These are phyloP conservation scores for Boletus rubropictus DNA, from an alignment of 768 basidiomycete genomes.

Conservation along the genomic window DNA sequence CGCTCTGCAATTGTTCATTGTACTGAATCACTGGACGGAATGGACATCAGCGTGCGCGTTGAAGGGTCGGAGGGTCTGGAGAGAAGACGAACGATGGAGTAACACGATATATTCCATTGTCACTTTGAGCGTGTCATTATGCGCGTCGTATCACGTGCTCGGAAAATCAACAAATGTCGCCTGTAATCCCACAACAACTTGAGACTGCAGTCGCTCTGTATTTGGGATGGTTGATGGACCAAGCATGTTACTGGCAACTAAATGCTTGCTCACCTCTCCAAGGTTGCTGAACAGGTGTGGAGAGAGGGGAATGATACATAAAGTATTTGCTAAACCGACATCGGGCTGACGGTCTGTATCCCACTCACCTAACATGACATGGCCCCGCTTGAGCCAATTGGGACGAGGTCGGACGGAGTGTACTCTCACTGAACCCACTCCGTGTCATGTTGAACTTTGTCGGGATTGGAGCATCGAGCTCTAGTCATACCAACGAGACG, in stretches of 20 bases:
- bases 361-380: too few species aligned
- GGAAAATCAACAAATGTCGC: constrained; percentile 8
- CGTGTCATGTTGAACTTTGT: not conserved
- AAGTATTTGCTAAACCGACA: too few species aligned
- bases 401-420: too few species aligned
- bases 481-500: not conserved
- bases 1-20: constrained; percentile 24
- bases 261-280: too few species aligned
- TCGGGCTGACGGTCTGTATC: too few species aligned
- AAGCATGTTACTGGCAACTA: not conserved
- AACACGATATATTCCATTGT: constrained; percentile 1
- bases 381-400: too few species aligned
- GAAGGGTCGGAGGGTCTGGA: not conserved
- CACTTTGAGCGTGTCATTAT: not conserved
- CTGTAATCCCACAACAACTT: not conserved
- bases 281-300: too few species aligned
- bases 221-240: not conserved
- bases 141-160: constrained; percentile 23
- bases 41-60: constrained; percentile 4
- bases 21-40: not conserved
- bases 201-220: not conserved
- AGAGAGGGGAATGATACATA: too few species aligned
- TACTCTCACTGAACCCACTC: too few species aligned
- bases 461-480: not conserved
- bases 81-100: not conserved